Conservation (phyloP, 2,329 filamentous ascomycete genomes). For the Sporothrix variecibatus region DNA sequence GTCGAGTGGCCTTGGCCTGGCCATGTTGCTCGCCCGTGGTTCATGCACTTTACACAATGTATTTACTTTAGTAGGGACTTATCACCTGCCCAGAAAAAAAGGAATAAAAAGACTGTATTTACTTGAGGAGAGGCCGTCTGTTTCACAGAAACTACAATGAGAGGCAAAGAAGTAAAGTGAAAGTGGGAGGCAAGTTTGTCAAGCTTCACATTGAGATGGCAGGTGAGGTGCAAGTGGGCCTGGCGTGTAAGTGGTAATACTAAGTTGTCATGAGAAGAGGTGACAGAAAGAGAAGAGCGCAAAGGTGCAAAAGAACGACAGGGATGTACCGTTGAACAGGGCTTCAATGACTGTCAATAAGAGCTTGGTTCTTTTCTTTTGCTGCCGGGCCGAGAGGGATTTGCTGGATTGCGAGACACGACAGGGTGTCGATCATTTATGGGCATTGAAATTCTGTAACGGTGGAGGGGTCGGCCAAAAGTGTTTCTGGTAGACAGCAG, state of each 20-base stretch:
- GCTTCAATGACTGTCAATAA: neutral
- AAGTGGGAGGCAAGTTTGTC: neutral
- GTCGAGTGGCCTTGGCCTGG: neutral
- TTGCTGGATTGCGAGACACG: slow-evolving; percentile 13
- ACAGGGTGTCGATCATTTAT: slow-evolving; percentile 22
- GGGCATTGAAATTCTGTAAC: slow-evolving; percentile 15
- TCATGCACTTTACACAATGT: neutral
- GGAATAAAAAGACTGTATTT: neutral
- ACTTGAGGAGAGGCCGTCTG: neutral
- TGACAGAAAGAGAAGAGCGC: neutral
- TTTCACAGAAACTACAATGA: neutral
- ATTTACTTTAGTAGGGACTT: neutral
- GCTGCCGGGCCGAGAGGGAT: slow-evolving; percentile 6
- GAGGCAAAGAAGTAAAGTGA: neutral
- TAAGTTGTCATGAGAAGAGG: neutral
- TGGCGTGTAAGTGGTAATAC: neutral
- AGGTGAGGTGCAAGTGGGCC: neutral
- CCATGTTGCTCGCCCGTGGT: neutral
- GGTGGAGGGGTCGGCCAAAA: neutral
- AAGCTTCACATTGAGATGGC: neutral
- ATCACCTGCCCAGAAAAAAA: neutral
- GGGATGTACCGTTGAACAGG: neutral
- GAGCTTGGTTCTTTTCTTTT: neutral
- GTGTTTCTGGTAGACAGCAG: slow-evolving; percentile 1
- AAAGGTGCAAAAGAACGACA: neutral